Base-by-base conservation (phyloP, 2,329 filamentous ascomycete genomes). In the Dactylella cylindrospora region DNA sequence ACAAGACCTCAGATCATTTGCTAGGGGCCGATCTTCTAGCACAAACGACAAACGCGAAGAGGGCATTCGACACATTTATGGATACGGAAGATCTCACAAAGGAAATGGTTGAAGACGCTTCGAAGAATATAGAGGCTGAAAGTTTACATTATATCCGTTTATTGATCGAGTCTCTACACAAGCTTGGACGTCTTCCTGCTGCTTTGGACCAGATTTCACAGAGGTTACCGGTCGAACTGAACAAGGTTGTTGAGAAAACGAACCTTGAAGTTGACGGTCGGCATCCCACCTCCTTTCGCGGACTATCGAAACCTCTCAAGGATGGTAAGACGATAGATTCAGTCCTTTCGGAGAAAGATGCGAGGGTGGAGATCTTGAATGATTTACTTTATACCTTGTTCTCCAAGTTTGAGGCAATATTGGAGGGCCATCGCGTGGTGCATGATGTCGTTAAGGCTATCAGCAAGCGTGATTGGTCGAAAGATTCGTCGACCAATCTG, bases 351-450 rank as follows among this genome's bases (percentile, higher is more conserved):
- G 82, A 89, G 67, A 88, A 86, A 13, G 84, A 87, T 66, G 83
- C 90, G 75, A 81, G 87, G 13, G 85, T 85, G 10, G 86, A 89
- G 68, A 88, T 96, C 22, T 85, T 98, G 41, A 87, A 93, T 66
- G 93, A 98, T 70, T 80, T 97, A 38, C 76, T 98, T 2, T 94
- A 86, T 83, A 91, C 89, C 0, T 74, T 98, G 0, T 98, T 94
- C 72, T 90, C 90, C 35, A 96, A 96, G 69, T 97, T 98, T 66
- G 93, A 97, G 72, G 88, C 93, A 5, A 97, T 98, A 67, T 89
- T 90, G 3, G 94, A 98, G 74, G 88, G 90, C 1, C 93, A 98
- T 71, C 85, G 94, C 33, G 85, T 96, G 0, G 84, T 97, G 54
- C 90, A 97, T 72, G 93, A 97, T 72, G 86, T 94, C 39, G 85